Base-by-base conservation (phyloP, 1,139 yeast species). In the Pichia inconspicua region DNA sequence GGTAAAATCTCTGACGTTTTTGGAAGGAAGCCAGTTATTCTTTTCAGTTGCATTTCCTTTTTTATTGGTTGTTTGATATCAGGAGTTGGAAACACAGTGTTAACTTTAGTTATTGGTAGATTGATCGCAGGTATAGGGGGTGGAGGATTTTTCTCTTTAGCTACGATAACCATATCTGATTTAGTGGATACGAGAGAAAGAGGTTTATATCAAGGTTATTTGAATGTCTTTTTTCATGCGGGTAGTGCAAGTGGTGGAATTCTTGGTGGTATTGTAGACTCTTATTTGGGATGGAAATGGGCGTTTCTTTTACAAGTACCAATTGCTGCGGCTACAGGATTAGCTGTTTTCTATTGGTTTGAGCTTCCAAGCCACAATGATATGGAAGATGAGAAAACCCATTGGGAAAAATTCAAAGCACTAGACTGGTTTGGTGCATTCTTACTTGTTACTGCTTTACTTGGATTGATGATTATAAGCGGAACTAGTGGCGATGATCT, bases 1-100 rank as follows among this genome's bases (percentile, higher is more conserved):
- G 96, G 96, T 19, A 86, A 86, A 58, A 66, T 88, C 34, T 81
- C 92, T 0, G 96, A 87, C 58, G 84, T 68, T 14, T 56, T 70
- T 31, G 74, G 74, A 1, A 57, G 73, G 32, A 60, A 64, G 45
- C 51, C 56, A 44, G 70, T 82, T 4, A 60, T 81, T 59, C 55
- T 80, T n/a, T 67, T 65, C 2, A 78, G 82, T 3, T 70, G 82
- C 6, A 57, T 73, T 9, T 61, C 83, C 9, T 84, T 84, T 57
- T 81, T 77, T 55, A 58, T 76, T 5, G 90, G 90, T 0, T 80
- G 87, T 8, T 66, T 83, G 41, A 66, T 83, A 6, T 71, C 81
- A 43, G 92, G 82, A 0, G 60, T 82, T 8, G 71, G 89, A 0
- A 70, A 63, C 19, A 69, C 72, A 40, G 80, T 84, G 78, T 68